Evolutionary conservation across 164 flowering plant species (phyloP).

Genomic region (Berberis vulgaris): DNA sequence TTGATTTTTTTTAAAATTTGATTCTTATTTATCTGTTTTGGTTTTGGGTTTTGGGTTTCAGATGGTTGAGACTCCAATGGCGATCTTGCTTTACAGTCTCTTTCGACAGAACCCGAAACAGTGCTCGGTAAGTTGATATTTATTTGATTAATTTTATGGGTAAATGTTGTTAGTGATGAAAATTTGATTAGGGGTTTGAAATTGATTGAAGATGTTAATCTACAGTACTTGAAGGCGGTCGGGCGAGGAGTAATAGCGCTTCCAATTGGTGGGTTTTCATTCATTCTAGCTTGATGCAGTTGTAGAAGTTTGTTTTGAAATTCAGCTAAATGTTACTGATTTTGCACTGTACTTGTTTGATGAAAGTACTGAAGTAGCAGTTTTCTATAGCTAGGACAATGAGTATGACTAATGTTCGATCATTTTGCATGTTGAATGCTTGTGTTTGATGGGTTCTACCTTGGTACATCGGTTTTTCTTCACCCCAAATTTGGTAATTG

Average conservation of each 20-base stretch:
- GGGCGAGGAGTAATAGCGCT: slow-evolving; percentile 49
- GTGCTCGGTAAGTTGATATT: slow-evolving; percentile 39
- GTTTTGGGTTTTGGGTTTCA: slow-evolving; percentile 9
- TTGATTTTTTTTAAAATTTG: background rate
- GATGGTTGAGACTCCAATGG: slow-evolving; percentile 41
- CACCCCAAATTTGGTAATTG: no score
- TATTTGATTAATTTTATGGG: background rate
- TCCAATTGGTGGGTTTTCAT: slow-evolving; percentile 39
- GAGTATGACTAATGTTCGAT: no score
- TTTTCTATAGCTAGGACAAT: no score
- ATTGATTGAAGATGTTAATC: slow-evolving; percentile 1
- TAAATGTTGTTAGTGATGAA: background rate
- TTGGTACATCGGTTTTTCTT: no score
- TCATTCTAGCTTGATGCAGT: slow-evolving; percentile 1
- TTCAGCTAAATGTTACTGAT: background rate
- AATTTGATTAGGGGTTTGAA: background rate
- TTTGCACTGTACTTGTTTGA: background rate
- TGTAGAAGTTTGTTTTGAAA: no score
- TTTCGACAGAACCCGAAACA: slow-evolving; percentile 37
- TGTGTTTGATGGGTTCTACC: no score
- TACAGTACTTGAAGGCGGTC: slow-evolving; percentile 54
- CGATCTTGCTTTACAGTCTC: slow-evolving; percentile 41
- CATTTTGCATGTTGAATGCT: no score
- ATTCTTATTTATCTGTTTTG: background rate
- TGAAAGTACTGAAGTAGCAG: background rate